These are phyloP conservation scores for Babesia microti DNA, from an alignment of 169 alveolate genomes.

Conservation along the genomic window DNA sequence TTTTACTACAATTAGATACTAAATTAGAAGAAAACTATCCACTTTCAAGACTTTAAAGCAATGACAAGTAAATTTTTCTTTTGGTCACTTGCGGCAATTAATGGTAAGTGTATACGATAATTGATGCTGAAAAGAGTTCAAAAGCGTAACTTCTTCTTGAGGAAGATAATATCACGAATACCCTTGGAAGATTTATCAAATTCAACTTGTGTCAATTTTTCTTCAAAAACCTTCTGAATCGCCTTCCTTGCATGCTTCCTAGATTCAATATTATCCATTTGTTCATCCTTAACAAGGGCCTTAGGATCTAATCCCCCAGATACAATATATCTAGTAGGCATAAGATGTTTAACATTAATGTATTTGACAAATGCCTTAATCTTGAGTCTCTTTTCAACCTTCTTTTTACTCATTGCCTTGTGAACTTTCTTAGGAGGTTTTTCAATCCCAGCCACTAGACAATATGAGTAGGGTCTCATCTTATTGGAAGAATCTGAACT, in stretches of 20 bases:
- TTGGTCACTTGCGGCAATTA: too few relatives aligned
- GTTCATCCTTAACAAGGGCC: constrained; percentile 38
- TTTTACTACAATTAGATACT: too few relatives aligned
- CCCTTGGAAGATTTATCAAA: constrained; percentile 26
- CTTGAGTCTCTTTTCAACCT: constrained; percentile 81
- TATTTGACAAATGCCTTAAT: constrained; percentile 90
- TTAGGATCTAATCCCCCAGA: constrained; percentile 43
- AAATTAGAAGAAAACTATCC: too few relatives aligned
- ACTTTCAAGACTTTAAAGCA: too few relatives aligned
- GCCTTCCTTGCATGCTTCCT: constrained; percentile 41
- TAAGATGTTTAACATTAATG: constrained; percentile 93
- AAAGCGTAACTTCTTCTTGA: constrained; percentile 44
- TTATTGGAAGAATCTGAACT: constrained; percentile 88
- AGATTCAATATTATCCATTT: constrained; percentile 40
- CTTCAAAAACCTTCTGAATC: constrained; percentile 40
- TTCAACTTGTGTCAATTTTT: constrained; percentile 28
- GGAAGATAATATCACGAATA: constrained; percentile 27
- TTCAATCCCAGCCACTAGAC: constrained; percentile 92
- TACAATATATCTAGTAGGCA: constrained; percentile 88
- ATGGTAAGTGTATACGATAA: too few relatives aligned
- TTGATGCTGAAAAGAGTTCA: constrained; percentile 7
- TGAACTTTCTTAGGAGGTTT: constrained; percentile 89
- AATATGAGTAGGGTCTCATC: constrained; percentile 87
- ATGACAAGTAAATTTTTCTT: too few relatives aligned
- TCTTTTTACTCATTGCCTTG: constrained; percentile 82